Percentiles rank a stretch among this genome's conserved stretches.
Conservation (phyloP, 2,329 filamentous ascomycete genomes). For the Cadophora luteo-olivacea region DNA sequence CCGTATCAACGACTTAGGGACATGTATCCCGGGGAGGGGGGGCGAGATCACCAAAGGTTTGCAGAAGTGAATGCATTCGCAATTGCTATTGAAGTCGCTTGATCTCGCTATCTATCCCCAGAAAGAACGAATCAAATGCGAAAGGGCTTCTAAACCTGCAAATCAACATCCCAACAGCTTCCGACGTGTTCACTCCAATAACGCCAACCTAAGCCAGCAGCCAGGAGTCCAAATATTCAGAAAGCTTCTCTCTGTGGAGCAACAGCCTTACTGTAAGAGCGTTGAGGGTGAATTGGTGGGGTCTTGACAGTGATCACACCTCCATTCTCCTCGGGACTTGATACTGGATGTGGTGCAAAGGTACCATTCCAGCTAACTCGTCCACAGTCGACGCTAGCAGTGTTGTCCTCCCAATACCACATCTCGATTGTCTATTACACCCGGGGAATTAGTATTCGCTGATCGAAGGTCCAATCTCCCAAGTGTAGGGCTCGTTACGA, state of each 20-base stretch:
- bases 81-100: neutral
- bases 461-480: no score
- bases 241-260: neutral
- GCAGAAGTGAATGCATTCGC: neutral
- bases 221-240: neutral
- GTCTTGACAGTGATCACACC: neutral
- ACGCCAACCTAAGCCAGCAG: neutral
- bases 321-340: neutral
- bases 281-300: neutral
- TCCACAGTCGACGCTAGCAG: slow-evolving; percentile 9
- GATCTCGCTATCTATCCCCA: neutral
- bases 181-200: neutral
- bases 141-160: neutral
- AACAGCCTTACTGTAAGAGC: neutral
- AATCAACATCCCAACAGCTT: neutral
- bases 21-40: no score
- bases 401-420: slow-evolving; percentile 18
- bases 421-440: slow-evolving; percentile 2
- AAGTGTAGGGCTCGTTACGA: no score
- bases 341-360: neutral
- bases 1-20: no score
- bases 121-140: neutral
- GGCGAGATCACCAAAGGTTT: neutral
- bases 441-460: no score
- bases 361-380: slow-evolving; percentile 14